These are phyloP conservation scores for Plasmodium inui DNA, from an alignment of 169 alveolate species.

Conservation along the genomic window DNA sequence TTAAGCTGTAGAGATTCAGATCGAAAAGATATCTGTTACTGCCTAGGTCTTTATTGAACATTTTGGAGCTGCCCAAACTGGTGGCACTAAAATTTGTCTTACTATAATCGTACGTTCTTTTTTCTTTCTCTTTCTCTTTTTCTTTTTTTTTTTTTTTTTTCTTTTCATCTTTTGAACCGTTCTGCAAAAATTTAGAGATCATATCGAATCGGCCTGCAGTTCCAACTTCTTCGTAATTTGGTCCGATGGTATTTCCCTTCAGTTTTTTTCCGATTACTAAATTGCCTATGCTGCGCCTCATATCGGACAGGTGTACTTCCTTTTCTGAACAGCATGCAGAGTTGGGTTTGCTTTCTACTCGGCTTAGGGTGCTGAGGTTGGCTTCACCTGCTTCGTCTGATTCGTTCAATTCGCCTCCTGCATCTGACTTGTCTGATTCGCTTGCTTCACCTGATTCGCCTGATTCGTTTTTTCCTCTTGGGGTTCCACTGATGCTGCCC, in stretches of 20 bases:
- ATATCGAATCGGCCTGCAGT: background rate
- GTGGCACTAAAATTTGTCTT: background rate
- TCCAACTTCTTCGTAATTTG: background rate
- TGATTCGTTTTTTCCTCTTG: background rate
- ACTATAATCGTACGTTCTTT: background rate
- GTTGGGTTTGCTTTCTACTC: background rate
- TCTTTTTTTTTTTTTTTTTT: background rate
- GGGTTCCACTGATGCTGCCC: background rate
- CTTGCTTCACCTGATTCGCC: background rate
- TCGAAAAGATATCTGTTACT: conserved; percentile 53
- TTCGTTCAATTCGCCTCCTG: background rate
- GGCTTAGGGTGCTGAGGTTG: background rate
- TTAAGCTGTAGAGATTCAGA: conserved; percentile 22
- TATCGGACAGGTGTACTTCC: background rate
- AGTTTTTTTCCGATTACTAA: background rate
- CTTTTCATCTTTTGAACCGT: background rate
- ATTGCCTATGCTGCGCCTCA: background rate
- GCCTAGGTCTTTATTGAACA: conserved; percentile 26
- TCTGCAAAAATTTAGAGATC: background rate
- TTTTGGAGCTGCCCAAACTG: background rate
- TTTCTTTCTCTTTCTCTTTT: conserved; percentile 7
- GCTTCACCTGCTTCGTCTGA: background rate
- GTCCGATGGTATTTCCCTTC: background rate
- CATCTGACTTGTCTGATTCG: background rate
- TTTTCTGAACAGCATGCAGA: background rate